Base-by-base conservation (phyloP, 2,329 filamentous ascomycete genomes). In the Bipolaris bicolor region DNA sequence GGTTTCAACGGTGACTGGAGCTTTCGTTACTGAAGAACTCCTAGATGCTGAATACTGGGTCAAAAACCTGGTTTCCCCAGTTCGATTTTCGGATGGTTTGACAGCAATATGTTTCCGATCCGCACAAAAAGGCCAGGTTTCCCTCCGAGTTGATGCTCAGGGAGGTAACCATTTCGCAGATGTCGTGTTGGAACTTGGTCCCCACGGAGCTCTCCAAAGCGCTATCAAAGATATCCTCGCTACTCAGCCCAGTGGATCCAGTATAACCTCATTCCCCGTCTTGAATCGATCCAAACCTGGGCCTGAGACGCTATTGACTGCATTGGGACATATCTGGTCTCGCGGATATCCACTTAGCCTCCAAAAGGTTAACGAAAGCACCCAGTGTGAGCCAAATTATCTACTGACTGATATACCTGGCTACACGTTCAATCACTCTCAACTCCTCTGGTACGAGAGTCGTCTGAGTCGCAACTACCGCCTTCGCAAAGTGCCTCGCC, bases 181-280 rank as follows among this genome's bases (percentile, higher is more conserved):
- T 11, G 15, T 61, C 16, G 7, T 43, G 1, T 5, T 82, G 4
- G 81, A 82, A 50, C 65, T 82, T 13, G 81, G 81, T 0, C 76
- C 79, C 2, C 80, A 82, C 55, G 75, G 79, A 0, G 74, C 77
- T 2, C 69, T 83, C 4, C 78, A 77, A 47, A 56, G 60, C 26
- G 61, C 63, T 3, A 9, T 52, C 10, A 34, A 40, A 1, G 41
- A 63, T 1, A 56, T 48, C 15, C 31, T 59, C 1, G 66, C 54
- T 15, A 15, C 33, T 18, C 34, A 40, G 9, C 36, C 36, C 4
- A 29, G 36, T 33, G 34, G 36, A 9, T 24, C 24, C 10, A 13
- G 36, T 26, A 24, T 26, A 13, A 26, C 31, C 5, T 36, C 11
- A 3, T 46, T 37, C 36, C 41, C 24, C 3, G 7, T 37, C 13